These are phyloP conservation scores for Mycothermus thermophilus DNA, from an alignment of 495 filamentous ascomycete genomes.

Conservation along the genomic window DNA sequence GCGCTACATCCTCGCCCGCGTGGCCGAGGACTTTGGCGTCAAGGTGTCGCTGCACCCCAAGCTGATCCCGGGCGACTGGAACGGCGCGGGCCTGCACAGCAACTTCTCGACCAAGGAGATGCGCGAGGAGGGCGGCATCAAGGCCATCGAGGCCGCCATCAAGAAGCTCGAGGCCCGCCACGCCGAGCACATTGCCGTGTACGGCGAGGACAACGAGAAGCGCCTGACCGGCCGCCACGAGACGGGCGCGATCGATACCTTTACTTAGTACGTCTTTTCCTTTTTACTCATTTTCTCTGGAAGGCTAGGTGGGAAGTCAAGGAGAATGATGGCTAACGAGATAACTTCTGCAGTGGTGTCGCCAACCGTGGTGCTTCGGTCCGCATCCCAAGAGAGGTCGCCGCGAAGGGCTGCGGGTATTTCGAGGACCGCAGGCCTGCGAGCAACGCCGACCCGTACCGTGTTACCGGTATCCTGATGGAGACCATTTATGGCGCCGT, in stretches of 20 bases:
- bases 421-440: conserved; percentile 95
- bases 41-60: conserved; percentile 95
- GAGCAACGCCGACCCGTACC: conserved; percentile 92
- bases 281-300: no score
- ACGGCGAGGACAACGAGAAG: conserved; percentile 81
- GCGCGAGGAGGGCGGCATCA: conserved; percentile 88
- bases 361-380: conserved; percentile 86
- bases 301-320: no score
- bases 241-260: conserved; percentile 82
- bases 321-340: background rate
- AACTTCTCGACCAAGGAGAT: conserved; percentile 80
- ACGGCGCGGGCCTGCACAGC: conserved; percentile 95
- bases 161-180: conserved; percentile 67
- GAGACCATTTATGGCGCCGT: conserved; percentile 14
- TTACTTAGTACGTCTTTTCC: conserved; percentile 57
- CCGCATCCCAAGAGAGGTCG: conserved; percentile 81
- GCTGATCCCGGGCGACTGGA: conserved; percentile 98
- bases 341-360: conserved; percentile 46
- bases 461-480: conserved; percentile 24
- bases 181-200: conserved; percentile 90
- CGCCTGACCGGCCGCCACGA: conserved; percentile 94
- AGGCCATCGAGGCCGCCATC: conserved; percentile 62
- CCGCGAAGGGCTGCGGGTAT: conserved; percentile 92
- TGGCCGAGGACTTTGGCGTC: conserved; percentile 93
- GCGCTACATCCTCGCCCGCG: conserved; percentile 89